Conservation (phyloP, 176 grass and related monocot genomes). For the Phragmites australis region DNA sequence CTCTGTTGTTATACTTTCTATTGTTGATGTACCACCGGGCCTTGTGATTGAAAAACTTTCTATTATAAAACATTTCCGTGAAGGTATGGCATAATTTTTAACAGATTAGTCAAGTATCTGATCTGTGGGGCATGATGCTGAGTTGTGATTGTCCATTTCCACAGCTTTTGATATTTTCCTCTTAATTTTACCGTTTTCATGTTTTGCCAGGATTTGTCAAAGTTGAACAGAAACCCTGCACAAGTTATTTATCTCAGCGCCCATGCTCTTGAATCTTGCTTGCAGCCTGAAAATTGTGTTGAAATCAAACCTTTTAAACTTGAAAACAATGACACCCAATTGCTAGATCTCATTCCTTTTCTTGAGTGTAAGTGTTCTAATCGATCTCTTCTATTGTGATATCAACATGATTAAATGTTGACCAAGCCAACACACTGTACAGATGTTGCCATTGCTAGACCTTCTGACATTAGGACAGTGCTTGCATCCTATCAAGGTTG, state of each 20-base stretch:
- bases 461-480: slow-evolving; percentile 67
- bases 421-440: slow-evolving; percentile 29
- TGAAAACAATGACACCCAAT: slow-evolving; percentile 73
- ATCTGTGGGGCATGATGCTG: not conserved
- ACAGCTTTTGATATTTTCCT: not conserved
- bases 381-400: slow-evolving; percentile 1
- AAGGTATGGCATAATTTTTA: not conserved
- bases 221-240: slow-evolving; percentile 86
- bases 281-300: slow-evolving; percentile 79
- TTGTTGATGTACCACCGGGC: not conserved
- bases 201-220: slow-evolving; percentile 75
- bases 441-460: slow-evolving; percentile 75
- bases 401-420: slow-evolving; percentile 19
- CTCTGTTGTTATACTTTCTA: not conserved
- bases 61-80: not conserved
- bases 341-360: slow-evolving; percentile 97
- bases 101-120: not conserved
- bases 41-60: slow-evolving; percentile 7
- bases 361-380: slow-evolving; percentile 78
- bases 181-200: slow-evolving; percentile 19
- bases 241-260: slow-evolving; percentile 75
- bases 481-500: slow-evolving; percentile 79
- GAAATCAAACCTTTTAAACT: slow-evolving; percentile 78
- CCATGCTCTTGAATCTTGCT: slow-evolving; percentile 69
- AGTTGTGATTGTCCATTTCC: not conserved